Evolutionary conservation across 352 stramenopile genomes (phyloP).

Genomic region (Lagenidium giganteum): DNA sequence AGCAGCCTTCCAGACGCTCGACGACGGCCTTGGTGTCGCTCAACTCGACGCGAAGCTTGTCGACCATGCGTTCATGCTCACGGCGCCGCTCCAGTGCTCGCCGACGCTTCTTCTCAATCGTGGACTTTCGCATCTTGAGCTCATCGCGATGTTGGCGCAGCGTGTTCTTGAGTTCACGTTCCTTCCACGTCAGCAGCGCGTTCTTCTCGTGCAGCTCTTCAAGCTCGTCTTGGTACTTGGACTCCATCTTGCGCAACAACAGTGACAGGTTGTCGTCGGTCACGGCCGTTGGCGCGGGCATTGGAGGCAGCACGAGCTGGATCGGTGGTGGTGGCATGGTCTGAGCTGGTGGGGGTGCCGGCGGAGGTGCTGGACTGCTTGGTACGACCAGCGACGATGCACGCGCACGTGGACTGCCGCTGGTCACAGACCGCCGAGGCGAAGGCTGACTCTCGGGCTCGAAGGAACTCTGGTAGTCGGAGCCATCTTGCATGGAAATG

Average conservation of each 20-base stretch:
- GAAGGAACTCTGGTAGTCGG: conserved; percentile 64
- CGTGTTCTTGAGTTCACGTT: conserved; percentile 69
- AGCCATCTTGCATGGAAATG: too few species aligned
- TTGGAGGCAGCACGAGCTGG: too few species aligned
- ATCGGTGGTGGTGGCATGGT: not conserved
- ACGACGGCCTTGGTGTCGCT: not conserved
- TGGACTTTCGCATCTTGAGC: conserved; percentile 52
- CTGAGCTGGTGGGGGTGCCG: too few species aligned
- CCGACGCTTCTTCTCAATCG: conserved; percentile 69
- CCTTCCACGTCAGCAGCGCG: conserved; percentile 57
- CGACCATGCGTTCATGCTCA: conserved; percentile 48
- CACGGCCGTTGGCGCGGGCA: conserved; percentile 9
- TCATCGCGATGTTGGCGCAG: conserved; percentile 58
- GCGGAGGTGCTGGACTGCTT: conserved; percentile 7
- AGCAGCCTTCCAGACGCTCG: conserved; percentile 10
- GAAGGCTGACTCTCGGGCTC: conserved; percentile 59
- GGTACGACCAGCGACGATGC: too few species aligned
- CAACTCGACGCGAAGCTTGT: conserved; percentile 37
- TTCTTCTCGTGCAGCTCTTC: conserved; percentile 69
- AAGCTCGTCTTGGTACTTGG: conserved; percentile 75
- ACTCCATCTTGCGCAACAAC: conserved; percentile 71
- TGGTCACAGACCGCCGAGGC: too few species aligned
- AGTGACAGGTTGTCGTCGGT: conserved; percentile 54
- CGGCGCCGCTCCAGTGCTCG: conserved; percentile 51
- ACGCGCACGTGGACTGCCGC: too few species aligned